These are phyloP conservation scores for Lecanicillium sp. DNA, from an alignment of 2,329 filamentous ascomycete genomes.

Conservation along the genomic window DNA sequence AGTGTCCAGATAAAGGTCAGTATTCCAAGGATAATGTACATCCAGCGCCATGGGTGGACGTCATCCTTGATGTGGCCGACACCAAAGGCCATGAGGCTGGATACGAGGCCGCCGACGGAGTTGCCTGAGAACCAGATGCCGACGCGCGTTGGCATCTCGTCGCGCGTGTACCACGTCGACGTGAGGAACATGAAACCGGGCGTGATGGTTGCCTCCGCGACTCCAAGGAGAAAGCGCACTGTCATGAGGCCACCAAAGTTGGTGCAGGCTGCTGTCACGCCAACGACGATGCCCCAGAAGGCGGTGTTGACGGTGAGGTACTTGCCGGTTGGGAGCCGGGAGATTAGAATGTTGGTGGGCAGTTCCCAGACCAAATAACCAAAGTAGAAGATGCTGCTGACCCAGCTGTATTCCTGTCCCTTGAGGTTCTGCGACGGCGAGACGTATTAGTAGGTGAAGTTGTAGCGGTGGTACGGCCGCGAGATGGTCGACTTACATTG, in stretches of 20 bases:
- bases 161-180: constrained; percentile 48
- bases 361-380: constrained; percentile 44
- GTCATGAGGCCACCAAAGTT: constrained; percentile 42
- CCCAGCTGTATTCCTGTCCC: constrained; percentile 56
- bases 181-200: constrained; percentile 50
- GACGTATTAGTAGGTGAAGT: not conserved
- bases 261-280: constrained; percentile 35
- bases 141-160: constrained; percentile 46
- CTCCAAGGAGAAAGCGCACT: constrained; percentile 45
- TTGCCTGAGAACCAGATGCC: constrained; percentile 51
- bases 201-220: constrained; percentile 46
- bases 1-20: constrained; percentile 44
- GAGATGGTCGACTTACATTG: constrained; percentile 20
- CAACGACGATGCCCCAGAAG: constrained; percentile 42
- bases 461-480: not conserved
- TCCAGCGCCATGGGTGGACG: constrained; percentile 46
- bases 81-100: constrained; percentile 45
- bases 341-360: constrained; percentile 39
- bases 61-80: constrained; percentile 43
- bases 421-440: constrained; percentile 15
- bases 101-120: constrained; percentile 37
- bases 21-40: constrained; percentile 48
- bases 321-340: constrained; percentile 38
- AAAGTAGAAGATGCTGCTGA: constrained; percentile 35
- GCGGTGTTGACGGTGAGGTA: constrained; percentile 39